Base-by-base conservation (phyloP, 2,329 filamentous ascomycete species). In the Fusarium equiseti region DNA sequence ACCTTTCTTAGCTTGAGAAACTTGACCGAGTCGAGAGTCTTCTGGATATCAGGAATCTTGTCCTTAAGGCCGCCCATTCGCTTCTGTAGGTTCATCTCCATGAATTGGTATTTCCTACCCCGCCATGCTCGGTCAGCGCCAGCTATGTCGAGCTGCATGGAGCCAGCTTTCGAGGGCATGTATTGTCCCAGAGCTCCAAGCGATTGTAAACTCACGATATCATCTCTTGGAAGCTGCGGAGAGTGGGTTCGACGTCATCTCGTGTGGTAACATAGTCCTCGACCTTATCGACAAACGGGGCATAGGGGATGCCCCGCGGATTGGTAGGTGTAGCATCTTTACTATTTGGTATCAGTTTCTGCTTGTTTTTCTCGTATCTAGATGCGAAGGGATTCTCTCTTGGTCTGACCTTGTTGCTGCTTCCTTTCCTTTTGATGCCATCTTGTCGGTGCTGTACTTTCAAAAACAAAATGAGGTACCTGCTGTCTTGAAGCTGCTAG, bases 61-160 rank as follows among this genome's bases (percentile, higher is more conserved):
- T 98, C 95, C 77, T 91, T 92, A 59, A 99, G 84, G 4, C 95
- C 94, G 6, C 87, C 86, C 56, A 92, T 91, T 50, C 96, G 89
- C 70, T 94, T 88, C 80, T 97, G 92, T 63, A 96, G 92, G 81
- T 97, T 98, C 79, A 92, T 86, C 83, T 98, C 94, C 96, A 99
- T 99, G 83, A 98, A 99, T 81, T 98, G 96, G 84, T 99, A 99
- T 87, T 99, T 99, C 75, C 94, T 97, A 79, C 80, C 78, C 81
- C 81, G 15, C 63, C 59, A 44, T 45, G 38, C 49, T 48, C 48
- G 50, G 70, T 75, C 64, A 76, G 67, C 53, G 55, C 61, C 60
- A 59, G 57, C 40, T 31, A 38, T 43, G 31, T 43, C 44, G 26
- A 38, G 35, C 50, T 40, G 46, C 52, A 54, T 48, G 46, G 45